Evolutionary conservation across 352 stramenopile species (phyloP).

Genomic region (Phytophthora sojae): DNA sequence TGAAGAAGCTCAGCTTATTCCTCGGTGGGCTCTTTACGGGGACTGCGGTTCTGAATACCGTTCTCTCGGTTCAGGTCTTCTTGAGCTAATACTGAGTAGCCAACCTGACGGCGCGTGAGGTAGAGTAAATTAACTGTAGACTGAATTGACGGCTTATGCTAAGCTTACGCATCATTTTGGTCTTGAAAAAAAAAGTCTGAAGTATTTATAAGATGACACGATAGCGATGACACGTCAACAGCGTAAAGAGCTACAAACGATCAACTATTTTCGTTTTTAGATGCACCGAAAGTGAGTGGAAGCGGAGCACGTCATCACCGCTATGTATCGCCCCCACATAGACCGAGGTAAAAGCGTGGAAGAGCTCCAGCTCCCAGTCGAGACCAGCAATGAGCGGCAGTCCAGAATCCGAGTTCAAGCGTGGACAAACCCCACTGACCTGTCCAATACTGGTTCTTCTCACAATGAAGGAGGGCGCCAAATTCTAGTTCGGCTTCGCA

Average conservation of each 20-base stretch:
- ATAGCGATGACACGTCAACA: neutral
- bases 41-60: slow-evolving; percentile 30
- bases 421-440: neutral
- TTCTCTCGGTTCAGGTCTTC: slow-evolving; percentile 8
- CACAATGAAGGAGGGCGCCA: neutral
- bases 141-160: too few relatives aligned
- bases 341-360: neutral
- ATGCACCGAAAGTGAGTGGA: neutral
- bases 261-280: slow-evolving; percentile 1
- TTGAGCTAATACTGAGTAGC: neutral
- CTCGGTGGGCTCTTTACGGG: neutral
- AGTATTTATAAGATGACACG: too few relatives aligned
- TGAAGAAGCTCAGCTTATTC: neutral
- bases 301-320: neutral
- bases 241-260: neutral
- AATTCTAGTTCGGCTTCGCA: neutral
- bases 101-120: neutral
- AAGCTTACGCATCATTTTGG: too few relatives aligned
- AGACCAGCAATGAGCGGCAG: neutral
- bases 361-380: neutral
- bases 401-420: neutral
- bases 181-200: too few relatives aligned
- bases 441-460: neutral
- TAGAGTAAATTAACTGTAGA: neutral
- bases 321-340: neutral